These are phyloP conservation scores for Starmerella davenportii DNA, from an alignment of 805 yeast species.

Conservation along the genomic window DNA sequence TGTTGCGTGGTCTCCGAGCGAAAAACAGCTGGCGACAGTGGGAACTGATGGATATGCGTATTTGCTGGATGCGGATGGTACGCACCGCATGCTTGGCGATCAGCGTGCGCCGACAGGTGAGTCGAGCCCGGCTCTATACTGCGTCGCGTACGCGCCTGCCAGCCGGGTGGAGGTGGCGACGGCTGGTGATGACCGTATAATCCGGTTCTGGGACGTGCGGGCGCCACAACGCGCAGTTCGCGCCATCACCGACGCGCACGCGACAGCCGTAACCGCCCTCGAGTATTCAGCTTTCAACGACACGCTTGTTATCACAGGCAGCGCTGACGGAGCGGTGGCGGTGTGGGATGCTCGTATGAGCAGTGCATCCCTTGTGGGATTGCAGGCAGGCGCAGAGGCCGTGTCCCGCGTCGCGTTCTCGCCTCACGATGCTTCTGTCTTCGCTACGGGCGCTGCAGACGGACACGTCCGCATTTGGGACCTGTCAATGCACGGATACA, in stretches of 20 bases:
- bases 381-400: slow-evolving; percentile 47
- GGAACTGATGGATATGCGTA: slow-evolving; percentile 52
- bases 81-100: slow-evolving; percentile 36
- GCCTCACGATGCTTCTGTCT: slow-evolving; percentile 30
- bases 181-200: slow-evolving; percentile 59
- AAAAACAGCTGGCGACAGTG: slow-evolving; percentile 33
- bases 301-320: slow-evolving; percentile 53
- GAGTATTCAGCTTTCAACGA: slow-evolving; percentile 40
- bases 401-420: slow-evolving; percentile 41
- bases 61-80: slow-evolving; percentile 43
- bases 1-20: slow-evolving; percentile 42
- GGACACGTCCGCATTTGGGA: slow-evolving; percentile 65
- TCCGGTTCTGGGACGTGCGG: slow-evolving; percentile 40
- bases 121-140: slow-evolving; percentile 36
- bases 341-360: slow-evolving; percentile 61
- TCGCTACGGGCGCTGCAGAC: slow-evolving; percentile 48
- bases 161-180: slow-evolving; percentile 42
- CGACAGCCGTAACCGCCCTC: slow-evolving; percentile 49
- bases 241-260: slow-evolving; percentile 30
- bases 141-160: slow-evolving; percentile 48
- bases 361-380: slow-evolving; percentile 37
- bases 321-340: slow-evolving; percentile 54
- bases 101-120: slow-evolving; percentile 43
- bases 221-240: slow-evolving; percentile 4
- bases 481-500: slow-evolving; percentile 33